A percentile compares a stretch with the other conserved stretches of the same genome.
phyloP scores from a whole-genome alignment of 192 early-diverging fungal species.

The Kappamyces sp. region DNA sequence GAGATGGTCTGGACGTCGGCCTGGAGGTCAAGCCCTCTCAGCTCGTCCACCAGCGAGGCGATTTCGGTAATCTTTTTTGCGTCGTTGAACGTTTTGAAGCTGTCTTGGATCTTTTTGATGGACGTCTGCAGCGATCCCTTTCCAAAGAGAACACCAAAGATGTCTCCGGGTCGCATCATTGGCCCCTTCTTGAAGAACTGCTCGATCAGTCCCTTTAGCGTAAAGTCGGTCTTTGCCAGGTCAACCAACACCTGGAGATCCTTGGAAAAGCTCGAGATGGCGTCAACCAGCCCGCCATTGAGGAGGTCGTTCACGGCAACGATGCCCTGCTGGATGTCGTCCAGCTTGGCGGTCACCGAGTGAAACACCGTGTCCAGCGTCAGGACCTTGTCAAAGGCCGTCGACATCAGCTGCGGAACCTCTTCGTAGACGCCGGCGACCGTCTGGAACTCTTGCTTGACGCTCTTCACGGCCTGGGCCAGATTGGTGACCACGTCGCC shows the following conservation, averaged over 20 bases:
- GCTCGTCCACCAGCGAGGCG: not conserved
- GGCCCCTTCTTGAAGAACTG: not conserved
- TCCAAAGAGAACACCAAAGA: not conserved
- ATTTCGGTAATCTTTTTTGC: not conserved
- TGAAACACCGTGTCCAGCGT: not conserved
- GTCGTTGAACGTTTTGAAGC: not conserved
- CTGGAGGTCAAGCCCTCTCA: not conserved
- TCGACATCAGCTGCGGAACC: not conserved
- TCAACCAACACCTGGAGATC: not conserved
- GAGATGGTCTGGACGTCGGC: not conserved
- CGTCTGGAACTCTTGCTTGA: not conserved
- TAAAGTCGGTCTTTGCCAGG: not conserved
- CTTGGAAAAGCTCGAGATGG: too few relatives aligned
- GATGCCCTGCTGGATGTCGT: not conserved
- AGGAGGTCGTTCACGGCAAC: not conserved
- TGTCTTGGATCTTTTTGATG: not conserved
- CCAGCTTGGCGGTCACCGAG: not conserved
- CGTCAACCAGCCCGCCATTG: not conserved
- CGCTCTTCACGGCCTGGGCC: not conserved
- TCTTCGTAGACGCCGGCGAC: not conserved
- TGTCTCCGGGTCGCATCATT: not conserved
- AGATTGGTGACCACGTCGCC: not conserved
- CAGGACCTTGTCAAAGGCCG: not conserved
- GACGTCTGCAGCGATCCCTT: not conserved
- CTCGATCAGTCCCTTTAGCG: not conserved